Evolutionary conservation across 2,329 filamentous ascomycete genomes (phyloP).

Genomic region (Calonectria pseudoreteaudii): DNA sequence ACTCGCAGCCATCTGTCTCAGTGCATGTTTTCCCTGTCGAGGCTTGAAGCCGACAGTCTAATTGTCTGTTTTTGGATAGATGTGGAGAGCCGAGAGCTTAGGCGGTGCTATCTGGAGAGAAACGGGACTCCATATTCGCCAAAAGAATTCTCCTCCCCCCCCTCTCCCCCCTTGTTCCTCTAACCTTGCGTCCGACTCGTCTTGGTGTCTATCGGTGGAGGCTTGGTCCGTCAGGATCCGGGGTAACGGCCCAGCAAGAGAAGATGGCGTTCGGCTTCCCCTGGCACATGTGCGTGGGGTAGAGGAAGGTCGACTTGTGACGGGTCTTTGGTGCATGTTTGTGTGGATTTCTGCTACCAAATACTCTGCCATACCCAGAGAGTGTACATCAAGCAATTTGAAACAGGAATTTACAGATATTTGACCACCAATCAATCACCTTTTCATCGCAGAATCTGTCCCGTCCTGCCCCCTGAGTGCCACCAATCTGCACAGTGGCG

Average conservation of each 20-base stretch:
- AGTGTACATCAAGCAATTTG: neutral
- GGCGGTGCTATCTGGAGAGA: neutral
- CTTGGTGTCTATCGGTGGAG: constrained; percentile 21
- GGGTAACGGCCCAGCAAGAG: constrained; percentile 22
- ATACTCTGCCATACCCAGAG: neutral
- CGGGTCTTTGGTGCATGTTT: neutral
- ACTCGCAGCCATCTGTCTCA: neutral
- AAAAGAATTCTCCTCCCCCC: neutral
- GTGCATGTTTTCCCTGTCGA: neutral
- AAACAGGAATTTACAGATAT: neutral
- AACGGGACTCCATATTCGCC: constrained; percentile 2
- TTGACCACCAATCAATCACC: neutral
- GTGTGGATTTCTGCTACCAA: neutral
- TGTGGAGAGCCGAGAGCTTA: constrained; percentile 6
- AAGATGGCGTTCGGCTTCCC: constrained; percentile 20
- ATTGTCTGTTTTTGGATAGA: neutral
- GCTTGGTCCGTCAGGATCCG: constrained; percentile 18
- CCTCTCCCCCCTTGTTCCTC: constrained; percentile 10
- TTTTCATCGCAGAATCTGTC: neutral
- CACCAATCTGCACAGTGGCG: neutral
- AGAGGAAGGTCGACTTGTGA: neutral
- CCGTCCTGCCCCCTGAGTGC: neutral
- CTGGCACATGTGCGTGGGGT: constrained; percentile 22
- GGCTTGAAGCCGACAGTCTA: neutral
- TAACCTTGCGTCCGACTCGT: neutral